Conservation (phyloP, 306 rosid species). For the Lathyrus tuberosus region DNA sequence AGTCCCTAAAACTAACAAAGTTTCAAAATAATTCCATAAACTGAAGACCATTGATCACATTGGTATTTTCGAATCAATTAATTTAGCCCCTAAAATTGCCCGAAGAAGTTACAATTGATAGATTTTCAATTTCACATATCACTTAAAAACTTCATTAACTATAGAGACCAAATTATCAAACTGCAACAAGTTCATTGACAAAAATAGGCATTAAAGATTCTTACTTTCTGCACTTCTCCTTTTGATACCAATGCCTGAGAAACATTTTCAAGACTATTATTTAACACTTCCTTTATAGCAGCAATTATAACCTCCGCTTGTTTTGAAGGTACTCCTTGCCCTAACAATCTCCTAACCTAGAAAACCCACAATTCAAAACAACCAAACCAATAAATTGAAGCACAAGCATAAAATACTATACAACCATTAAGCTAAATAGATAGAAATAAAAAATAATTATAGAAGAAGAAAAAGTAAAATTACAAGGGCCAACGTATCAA, state of each 20-base stretch:
- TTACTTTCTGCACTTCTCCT: slow-evolving; percentile 87
- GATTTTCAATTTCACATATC: neutral
- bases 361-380: slow-evolving; percentile 28
- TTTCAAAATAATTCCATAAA: too few species aligned
- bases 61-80: too few species aligned
- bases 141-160: too few species aligned
- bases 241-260: slow-evolving; percentile 80
- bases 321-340: slow-evolving; percentile 69
- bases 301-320: slow-evolving; percentile 95
- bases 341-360: slow-evolving; percentile 87
- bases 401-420: neutral
- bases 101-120: too few species aligned
- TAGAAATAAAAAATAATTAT: neutral
- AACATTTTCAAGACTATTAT: slow-evolving; percentile 81
- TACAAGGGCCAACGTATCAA: slow-evolving; percentile 91
- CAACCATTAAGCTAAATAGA: neutral
- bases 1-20: too few species aligned
- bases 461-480: slow-evolving; percentile 29
- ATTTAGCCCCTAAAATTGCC: too few species aligned
- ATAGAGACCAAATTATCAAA: too few species aligned
- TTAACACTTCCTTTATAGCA: slow-evolving; percentile 84
- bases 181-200: too few species aligned
- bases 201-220: neutral
- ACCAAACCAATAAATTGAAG: too few species aligned
- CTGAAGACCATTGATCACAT: too few species aligned